phyloP scores from a whole-genome alignment of 192 early-diverging fungal genomes.

The Thoreauomyces humboldtii region DNA sequence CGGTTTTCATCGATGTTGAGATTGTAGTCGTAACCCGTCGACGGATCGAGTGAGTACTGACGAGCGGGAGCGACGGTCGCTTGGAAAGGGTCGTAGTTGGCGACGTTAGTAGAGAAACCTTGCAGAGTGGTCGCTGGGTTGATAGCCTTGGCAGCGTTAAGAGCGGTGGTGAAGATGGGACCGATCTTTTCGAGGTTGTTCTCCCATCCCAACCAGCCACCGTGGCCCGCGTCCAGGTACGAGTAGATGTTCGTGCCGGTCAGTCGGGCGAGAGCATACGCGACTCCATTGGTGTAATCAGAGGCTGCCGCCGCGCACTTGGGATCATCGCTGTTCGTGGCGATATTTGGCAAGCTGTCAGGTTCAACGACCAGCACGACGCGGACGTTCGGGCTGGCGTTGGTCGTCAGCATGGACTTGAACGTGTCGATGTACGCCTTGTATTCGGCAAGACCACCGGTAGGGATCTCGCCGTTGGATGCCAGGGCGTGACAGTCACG shows the following conservation, averaged over 20 bases:
- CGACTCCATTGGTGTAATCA: conserved; percentile 41
- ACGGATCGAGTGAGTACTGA: background rate
- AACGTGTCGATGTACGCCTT: conserved; percentile 47
- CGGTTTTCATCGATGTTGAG: conserved; percentile 37
- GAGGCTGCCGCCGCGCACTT: conserved; percentile 25
- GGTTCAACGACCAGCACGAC: conserved; percentile 46
- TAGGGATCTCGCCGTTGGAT: conserved; percentile 43
- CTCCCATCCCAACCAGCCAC: conserved; percentile 47
- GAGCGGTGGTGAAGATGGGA: conserved; percentile 28
- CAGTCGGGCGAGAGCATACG: conserved; percentile 41
- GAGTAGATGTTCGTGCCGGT: conserved; percentile 29
- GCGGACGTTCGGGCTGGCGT: conserved; percentile 37
- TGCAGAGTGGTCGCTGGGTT: conserved; percentile 20
- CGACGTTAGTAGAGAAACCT: conserved; percentile 42
- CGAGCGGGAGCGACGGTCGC: conserved; percentile 29
- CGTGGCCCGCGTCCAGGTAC: conserved; percentile 44
- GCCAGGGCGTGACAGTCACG: conserved; percentile 47
- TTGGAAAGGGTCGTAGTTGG: conserved; percentile 49
- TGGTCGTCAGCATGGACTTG: conserved; percentile 10
- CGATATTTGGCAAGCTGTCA: conserved; percentile 47
- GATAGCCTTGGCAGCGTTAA: conserved; percentile 17
- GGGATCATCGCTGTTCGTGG: conserved; percentile 30
- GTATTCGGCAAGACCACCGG: conserved; percentile 30
- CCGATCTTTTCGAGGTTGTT: conserved; percentile 29
- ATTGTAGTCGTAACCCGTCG: conserved; percentile 20